phyloP scores from a whole-genome alignment of 768 basidiomycete genomes.

The Mycena crocata region DNA sequence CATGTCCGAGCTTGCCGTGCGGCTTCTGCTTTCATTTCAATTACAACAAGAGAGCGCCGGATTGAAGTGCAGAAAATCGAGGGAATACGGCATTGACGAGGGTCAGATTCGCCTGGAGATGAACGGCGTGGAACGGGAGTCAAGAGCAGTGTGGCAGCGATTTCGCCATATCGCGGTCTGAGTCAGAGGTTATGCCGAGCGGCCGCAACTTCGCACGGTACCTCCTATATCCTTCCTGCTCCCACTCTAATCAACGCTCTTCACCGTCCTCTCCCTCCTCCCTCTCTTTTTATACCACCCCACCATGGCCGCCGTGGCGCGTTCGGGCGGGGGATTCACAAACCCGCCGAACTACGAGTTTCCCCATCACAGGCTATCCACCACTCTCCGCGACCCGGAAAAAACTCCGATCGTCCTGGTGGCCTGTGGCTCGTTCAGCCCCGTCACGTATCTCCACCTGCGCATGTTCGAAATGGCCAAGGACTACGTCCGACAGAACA shows the following conservation, averaged over 20 bases:
- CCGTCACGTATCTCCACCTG: conserved; percentile 96
- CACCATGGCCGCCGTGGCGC: conserved; percentile 40
- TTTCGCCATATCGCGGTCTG: too few species aligned
- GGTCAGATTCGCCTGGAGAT: too few species aligned
- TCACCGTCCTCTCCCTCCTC: conserved; percentile 27
- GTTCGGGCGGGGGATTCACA: conserved; percentile 59
- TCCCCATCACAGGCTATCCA: conserved; percentile 71
- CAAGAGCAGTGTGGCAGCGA: too few species aligned
- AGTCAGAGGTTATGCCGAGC: too few species aligned
- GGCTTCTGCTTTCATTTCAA: too few species aligned
- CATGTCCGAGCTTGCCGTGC: too few species aligned
- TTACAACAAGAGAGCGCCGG: too few species aligned
- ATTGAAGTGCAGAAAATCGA: too few species aligned
- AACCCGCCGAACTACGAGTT: conserved; percentile 77
- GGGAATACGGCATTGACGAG: too few species aligned
- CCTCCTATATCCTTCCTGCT: conserved; percentile 19
- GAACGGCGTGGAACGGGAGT: too few species aligned
- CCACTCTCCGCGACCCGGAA: conserved; percentile 65
- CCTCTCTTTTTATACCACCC: conserved; percentile 22
- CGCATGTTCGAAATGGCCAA: conserved; percentile 99
- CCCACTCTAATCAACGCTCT: too few species aligned
- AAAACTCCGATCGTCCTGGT: conserved; percentile 94
- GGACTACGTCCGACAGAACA: conserved; percentile 94
- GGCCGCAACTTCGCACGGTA: background rate
- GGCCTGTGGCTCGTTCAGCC: conserved; percentile 98